These are phyloP conservation scores for Xylaria sp. DNA, from an alignment of 2,329 filamentous ascomycete species.

Conservation along the genomic window DNA sequence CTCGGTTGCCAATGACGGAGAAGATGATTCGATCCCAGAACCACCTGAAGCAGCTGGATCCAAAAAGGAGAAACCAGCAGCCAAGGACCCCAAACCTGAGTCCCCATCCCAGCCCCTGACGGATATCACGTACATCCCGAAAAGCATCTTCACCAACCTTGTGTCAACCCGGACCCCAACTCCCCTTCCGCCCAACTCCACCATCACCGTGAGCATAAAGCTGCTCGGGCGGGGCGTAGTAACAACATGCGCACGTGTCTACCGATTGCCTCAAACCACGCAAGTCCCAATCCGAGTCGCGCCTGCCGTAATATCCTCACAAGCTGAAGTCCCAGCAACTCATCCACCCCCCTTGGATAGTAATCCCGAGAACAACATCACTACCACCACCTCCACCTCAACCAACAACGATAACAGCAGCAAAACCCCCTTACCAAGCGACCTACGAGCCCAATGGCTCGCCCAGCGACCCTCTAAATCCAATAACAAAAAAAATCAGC, in stretches of 20 bases:
- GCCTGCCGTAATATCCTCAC: conserved; percentile 32
- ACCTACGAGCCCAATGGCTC: conserved; percentile 78
- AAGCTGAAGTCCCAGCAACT: conserved; percentile 60
- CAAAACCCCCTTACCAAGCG: conserved; percentile 52
- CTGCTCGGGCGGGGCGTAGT: conserved; percentile 78
- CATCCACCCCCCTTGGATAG: conserved; percentile 32
- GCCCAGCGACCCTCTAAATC: conserved; percentile 52
- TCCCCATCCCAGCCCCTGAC: conserved; percentile 40
- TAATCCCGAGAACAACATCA: conserved; percentile 9
- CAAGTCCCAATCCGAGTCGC: conserved; percentile 4
- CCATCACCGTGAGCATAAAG: conserved; percentile 73
- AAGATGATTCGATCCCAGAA: conserved; percentile 20
- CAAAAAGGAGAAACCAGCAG: neutral
- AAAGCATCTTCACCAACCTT: conserved; percentile 52
- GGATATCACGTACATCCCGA: conserved; percentile 53
- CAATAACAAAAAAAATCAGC: neutral
- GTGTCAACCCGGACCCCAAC: conserved; percentile 40
- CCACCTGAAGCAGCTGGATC: conserved; percentile 9
- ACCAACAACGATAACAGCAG: neutral
- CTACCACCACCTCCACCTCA: neutral
- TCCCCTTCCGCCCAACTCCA: conserved; percentile 51
- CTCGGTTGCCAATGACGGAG: conserved; percentile 23
- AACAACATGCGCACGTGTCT: conserved; percentile 80
- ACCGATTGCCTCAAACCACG: conserved; percentile 72
- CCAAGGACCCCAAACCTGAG: conserved; percentile 18